Evolutionary conservation across 202 grass and related monocot species (phyloP).

Genomic region (Zizania palustris): DNA sequence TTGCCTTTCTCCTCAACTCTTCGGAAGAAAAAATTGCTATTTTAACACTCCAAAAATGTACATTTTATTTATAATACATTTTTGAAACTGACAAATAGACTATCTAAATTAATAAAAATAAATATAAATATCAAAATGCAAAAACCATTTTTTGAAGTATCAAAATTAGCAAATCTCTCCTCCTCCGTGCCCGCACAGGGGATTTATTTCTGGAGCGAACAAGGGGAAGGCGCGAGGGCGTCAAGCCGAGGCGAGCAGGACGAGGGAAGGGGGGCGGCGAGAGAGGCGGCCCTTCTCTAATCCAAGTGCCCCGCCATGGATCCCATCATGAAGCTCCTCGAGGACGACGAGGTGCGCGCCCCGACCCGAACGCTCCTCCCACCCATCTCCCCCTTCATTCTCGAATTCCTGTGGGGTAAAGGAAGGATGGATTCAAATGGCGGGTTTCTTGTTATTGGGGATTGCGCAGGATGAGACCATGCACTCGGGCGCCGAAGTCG

Average conservation of each 20-base stretch:
- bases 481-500: constrained; percentile 91
- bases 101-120: too few species aligned
- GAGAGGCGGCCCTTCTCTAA: constrained; percentile 1
- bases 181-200: constrained; percentile 13
- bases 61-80: too few species aligned
- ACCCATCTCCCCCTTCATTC: constrained; percentile 39
- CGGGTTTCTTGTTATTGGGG: constrained; percentile 37
- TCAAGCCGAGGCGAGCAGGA: neutral
- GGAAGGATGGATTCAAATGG: constrained; percentile 26
- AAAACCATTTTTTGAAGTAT: too few species aligned
- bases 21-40: too few species aligned
- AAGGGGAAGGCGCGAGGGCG: neutral
- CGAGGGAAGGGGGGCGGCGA: neutral
- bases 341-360: constrained; percentile 78
- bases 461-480: constrained; percentile 83
- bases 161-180: too few species aligned
- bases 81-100: too few species aligned
- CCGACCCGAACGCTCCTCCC: neutral
- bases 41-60: too few species aligned
- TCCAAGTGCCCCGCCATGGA: constrained; percentile 59
- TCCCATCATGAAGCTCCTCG: constrained; percentile 92
- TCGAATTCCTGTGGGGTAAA: neutral
- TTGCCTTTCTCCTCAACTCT: too few species aligned
- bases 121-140: too few species aligned
- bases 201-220: constrained; percentile 34